Evolutionary conservation across 2,329 filamentous ascomycete genomes (phyloP), one percentile per base, ranked within the genome.

Genomic region (Fusarium luffae): DNA sequence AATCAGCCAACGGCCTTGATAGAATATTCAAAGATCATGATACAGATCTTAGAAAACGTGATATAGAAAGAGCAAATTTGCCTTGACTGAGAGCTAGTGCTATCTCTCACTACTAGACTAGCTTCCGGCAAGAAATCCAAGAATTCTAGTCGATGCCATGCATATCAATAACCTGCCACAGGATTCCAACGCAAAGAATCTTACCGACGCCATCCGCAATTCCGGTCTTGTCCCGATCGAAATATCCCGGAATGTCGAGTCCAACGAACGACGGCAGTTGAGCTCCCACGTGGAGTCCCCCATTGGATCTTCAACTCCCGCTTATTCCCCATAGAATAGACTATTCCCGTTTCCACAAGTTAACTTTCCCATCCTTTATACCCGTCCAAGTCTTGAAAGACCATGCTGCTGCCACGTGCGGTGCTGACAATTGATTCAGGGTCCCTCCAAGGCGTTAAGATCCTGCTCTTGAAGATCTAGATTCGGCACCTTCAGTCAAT

Each of bases 281-380:
- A 54, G 50, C 19, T 62, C 46, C 47, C 72, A 74, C 72, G 72
- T 74, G 72, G 72, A 70, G 68, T 46, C 58, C 51, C 59, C 60
- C 63, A 74, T 74, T 74, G 70, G 72, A 70, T 32, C 63, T 55
- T 56, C 58, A 57, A 57, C 49, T 60, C 44, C 56, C 44, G 66
- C 34, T 52, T 52, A 30, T 19, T 37, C 44, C 58, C 67, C 54
- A 69, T 57, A 48, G 16, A 67, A 61, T 54, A 47, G 40, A 28
- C 7, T 40, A 41, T 51, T 37, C 40, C 48, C 34, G 32, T 58
- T 49, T 27, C 46, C 55, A 61, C 43, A 25, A 49, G 32, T 44
- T 47, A 21, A 56, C 34, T 61, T 54, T 41, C 37, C 63, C 62
- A 61, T 63, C 4, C 16, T 25, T 6, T 55, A 13, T 21, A 23